These are phyloP conservation scores for Fraxinus platypoda DNA, from an alignment of 305 asterid species.

Conservation along the genomic window DNA sequence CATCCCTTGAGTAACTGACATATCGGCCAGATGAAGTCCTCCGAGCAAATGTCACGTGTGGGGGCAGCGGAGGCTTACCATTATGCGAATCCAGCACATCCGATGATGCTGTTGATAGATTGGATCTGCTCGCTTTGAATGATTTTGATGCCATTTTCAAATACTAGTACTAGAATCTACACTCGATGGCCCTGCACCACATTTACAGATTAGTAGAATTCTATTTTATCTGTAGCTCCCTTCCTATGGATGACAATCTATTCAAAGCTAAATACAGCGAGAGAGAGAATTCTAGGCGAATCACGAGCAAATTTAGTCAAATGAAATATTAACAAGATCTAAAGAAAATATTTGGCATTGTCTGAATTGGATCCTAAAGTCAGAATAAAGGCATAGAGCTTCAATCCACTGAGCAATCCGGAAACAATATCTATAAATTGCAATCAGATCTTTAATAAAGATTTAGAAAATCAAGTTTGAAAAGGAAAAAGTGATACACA, in stretches of 20 bases:
- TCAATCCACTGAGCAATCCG: neutral
- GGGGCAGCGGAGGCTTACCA: slow-evolving; percentile 67
- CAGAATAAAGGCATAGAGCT: neutral
- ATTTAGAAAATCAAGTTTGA: neutral
- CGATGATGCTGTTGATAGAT: slow-evolving; percentile 56
- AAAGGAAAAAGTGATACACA: neutral
- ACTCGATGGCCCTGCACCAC: slow-evolving; percentile 26
- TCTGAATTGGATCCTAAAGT: neutral
- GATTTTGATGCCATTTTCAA: slow-evolving; percentile 59
- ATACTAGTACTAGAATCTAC: slow-evolving; percentile 8
- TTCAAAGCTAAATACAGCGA: neutral
- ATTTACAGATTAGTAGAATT: neutral
- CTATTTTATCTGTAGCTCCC: neutral
- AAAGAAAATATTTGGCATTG: neutral
- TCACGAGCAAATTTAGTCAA: neutral
- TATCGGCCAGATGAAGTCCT: slow-evolving; percentile 74
- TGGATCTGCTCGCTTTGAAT: slow-evolving; percentile 58
- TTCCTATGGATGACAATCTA: neutral
- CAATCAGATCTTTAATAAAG: neutral
- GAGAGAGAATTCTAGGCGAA: neutral
- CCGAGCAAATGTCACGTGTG: slow-evolving; percentile 48
- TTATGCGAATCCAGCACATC: slow-evolving; percentile 51
- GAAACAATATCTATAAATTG: neutral
- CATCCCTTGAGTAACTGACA: slow-evolving; percentile 61
- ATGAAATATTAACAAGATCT: neutral